These are phyloP conservation scores for Glycine tomentella DNA, from an alignment of 306 rosid genomes.

Conservation along the genomic window DNA sequence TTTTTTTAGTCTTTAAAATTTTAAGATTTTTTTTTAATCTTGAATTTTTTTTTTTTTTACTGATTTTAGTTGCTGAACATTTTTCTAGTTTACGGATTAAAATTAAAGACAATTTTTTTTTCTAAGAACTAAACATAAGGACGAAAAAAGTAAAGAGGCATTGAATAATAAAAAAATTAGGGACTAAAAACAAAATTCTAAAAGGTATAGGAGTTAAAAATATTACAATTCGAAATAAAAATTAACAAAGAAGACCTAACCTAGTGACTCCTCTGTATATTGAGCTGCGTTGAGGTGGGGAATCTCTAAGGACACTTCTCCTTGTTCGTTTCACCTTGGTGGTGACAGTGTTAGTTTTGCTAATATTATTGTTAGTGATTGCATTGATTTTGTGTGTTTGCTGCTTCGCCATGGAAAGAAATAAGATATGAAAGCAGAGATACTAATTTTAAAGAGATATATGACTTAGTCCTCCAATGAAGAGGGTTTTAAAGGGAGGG, in stretches of 20 bases:
- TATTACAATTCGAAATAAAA: too few relatives aligned
- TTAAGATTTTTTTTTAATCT: too few relatives aligned
- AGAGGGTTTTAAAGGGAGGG: conserved; percentile 50
- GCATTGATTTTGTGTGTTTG: conserved; percentile 49
- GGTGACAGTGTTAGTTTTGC: conserved; percentile 14
- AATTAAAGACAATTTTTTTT: too few relatives aligned
- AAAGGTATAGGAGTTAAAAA: too few relatives aligned
- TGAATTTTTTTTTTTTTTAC: too few relatives aligned
- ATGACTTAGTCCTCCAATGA: conserved; percentile 36
- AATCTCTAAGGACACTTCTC: conserved; percentile 73
- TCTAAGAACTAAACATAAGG: too few relatives aligned
- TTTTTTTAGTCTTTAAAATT: too few relatives aligned
- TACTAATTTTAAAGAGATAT: not conserved
- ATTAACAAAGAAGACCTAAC: conserved; percentile 39
- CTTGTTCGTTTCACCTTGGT: conserved; percentile 71
- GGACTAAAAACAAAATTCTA: too few relatives aligned
- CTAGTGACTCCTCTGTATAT: conserved; percentile 88
- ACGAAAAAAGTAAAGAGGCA: too few relatives aligned
- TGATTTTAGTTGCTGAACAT: too few relatives aligned
- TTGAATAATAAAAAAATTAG: too few relatives aligned
- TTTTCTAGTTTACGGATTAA: too few relatives aligned
- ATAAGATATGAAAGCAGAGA: not conserved
- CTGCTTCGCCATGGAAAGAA: conserved; percentile 58
- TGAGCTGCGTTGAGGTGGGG: conserved; percentile 81
- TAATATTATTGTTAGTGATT: conserved; percentile 27